Percentiles rank a stretch among this genome's conserved stretches.
These are phyloP conservation scores for Lomentospora prolificans DNA, from an alignment of 2,329 filamentous ascomycete genomes.

Conservation along the genomic window DNA sequence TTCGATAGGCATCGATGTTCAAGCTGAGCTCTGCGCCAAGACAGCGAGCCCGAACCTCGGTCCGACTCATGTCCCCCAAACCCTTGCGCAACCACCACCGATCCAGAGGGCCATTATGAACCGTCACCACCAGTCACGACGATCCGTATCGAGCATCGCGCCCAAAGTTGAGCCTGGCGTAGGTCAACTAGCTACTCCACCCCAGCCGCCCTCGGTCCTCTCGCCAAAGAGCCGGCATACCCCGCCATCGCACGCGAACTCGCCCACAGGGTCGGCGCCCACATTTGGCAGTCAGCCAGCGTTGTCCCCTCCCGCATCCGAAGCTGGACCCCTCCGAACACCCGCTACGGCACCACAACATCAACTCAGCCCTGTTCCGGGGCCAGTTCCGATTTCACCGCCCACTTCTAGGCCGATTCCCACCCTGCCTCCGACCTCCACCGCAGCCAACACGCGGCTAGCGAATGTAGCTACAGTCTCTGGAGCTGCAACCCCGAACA, in stretches of 20 bases:
- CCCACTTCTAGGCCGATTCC: background rate
- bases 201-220: constrained; percentile 42
- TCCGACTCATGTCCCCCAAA: constrained; percentile 57
- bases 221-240: constrained; percentile 70
- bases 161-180: constrained; percentile 57
- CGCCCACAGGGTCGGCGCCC: constrained; percentile 40
- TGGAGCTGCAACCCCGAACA: constrained; percentile 10
- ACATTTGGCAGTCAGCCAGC: constrained; percentile 28
- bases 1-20: constrained; percentile 91
- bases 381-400: background rate
- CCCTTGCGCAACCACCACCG: constrained; percentile 61
- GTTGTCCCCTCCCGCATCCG: constrained; percentile 35
- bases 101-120: constrained; percentile 75
- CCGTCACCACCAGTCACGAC: constrained; percentile 64
- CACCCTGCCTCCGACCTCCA: background rate
- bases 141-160: constrained; percentile 65
- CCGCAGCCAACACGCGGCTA: constrained; percentile 6
- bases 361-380: constrained; percentile 4
- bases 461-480: background rate
- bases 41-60: constrained; percentile 75
- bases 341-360: background rate
- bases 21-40: constrained; percentile 89
- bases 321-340: constrained; percentile 36
- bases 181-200: constrained; percentile 32
- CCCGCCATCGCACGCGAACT: constrained; percentile 63